A percentile compares a stretch with the other conserved stretches of the same genome.
Conservation (phyloP, 1,284 basidiomycete species). For the Phellinidium pouzarii region DNA sequence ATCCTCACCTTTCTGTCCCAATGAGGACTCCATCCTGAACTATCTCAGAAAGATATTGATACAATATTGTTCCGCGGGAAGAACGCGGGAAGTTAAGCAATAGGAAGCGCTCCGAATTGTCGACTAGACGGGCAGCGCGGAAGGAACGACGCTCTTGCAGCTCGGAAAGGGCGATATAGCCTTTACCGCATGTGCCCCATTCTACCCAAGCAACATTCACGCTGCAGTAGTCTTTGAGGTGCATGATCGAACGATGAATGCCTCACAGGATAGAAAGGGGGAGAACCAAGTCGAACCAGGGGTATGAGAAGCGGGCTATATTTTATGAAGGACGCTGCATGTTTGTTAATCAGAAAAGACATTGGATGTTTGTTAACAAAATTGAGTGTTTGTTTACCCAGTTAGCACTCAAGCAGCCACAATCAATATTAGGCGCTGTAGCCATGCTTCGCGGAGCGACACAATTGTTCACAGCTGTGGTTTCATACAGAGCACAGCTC, state of each 20-base stretch:
- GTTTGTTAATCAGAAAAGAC: too few relatives aligned
- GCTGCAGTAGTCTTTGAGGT: background rate
- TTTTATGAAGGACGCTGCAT: too few relatives aligned
- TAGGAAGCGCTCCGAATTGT: conserved; percentile 7
- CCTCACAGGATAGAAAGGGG: too few relatives aligned
- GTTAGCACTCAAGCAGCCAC: too few relatives aligned
- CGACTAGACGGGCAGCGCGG: conserved; percentile 9
- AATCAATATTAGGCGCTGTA: too few relatives aligned
- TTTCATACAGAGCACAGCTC: too few relatives aligned
- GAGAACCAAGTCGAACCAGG: too few relatives aligned
- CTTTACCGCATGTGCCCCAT: background rate
- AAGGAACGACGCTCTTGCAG: background rate
- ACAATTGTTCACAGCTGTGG: too few relatives aligned
- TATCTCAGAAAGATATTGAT: background rate
- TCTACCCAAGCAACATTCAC: background rate
- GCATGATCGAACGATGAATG: background rate
- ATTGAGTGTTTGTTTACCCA: too few relatives aligned
- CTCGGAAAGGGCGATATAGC: background rate
- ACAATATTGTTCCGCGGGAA: background rate
- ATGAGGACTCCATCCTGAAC: background rate
- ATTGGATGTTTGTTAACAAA: too few relatives aligned
- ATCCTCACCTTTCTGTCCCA: background rate
- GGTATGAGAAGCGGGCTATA: too few relatives aligned
- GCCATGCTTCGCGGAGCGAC: too few relatives aligned
- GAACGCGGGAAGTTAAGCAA: conserved; percentile 4